A percentile compares a stretch with the other conserved stretches of the same genome.
These are phyloP conservation scores for Monilinia vaccinii-corymbosi DNA, from an alignment of 2,329 filamentous ascomycete species.

Conservation along the genomic window DNA sequence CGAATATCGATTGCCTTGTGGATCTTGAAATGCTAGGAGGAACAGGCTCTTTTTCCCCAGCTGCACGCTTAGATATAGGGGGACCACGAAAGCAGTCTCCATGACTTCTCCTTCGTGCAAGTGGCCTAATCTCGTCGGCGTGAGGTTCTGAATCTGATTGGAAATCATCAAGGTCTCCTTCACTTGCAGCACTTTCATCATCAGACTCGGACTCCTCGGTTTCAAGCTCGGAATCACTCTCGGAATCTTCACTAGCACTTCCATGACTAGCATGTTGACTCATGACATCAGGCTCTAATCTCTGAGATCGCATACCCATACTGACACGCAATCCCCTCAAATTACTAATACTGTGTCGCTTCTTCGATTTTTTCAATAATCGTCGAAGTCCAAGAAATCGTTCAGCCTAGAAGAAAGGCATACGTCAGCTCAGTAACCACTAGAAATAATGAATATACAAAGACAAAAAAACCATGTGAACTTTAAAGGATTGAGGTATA, in stretches of 20 bases:
- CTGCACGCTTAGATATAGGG: constrained; percentile 28
- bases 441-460: background rate
- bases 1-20: constrained; percentile 6
- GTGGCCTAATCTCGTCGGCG: constrained; percentile 8
- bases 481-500: too few species aligned
- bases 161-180: constrained; percentile 34
- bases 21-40: constrained; percentile 17
- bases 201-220: constrained; percentile 26
- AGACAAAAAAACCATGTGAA: too few species aligned
- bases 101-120: constrained; percentile 33
- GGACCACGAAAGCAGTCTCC: constrained; percentile 32
- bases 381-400: constrained; percentile 51
- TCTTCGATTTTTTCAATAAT: constrained; percentile 50
- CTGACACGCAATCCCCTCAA: constrained; percentile 49
- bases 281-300: constrained; percentile 39
- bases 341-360: constrained; percentile 26
- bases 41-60: constrained; percentile 24
- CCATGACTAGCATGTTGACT: constrained; percentile 33
- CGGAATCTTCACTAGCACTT: constrained; percentile 37
- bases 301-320: constrained; percentile 68
- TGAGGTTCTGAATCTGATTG: constrained; percentile 25
- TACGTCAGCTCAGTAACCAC: background rate
- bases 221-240: constrained; percentile 31
- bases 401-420: constrained; percentile 7
- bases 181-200: constrained; percentile 35